phyloP scores from a whole-genome alignment of 371 early-diverging fungal species.

The Smittium mucronatum region DNA sequence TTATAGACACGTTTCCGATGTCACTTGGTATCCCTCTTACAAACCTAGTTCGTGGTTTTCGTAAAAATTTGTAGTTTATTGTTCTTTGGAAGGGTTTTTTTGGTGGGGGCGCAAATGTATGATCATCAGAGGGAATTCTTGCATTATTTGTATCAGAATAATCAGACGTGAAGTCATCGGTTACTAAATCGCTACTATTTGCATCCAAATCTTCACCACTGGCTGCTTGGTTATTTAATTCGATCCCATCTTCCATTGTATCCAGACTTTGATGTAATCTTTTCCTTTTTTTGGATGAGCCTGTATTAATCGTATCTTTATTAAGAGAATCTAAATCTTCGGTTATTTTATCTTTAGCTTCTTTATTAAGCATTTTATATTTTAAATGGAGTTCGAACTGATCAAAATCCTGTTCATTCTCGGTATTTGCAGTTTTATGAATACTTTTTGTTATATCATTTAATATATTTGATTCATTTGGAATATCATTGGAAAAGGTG shows the following conservation, averaged over 20 bases:
- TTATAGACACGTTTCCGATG: neutral
- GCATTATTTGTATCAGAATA: neutral
- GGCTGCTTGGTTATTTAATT: no score
- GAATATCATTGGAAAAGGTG: neutral
- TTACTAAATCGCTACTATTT: neutral
- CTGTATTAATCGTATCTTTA: neutral
- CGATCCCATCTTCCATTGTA: no score
- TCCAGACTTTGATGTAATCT: no score
- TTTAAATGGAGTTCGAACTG: neutral
- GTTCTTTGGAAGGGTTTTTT: neutral
- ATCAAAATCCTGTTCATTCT: neutral
- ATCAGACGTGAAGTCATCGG: neutral
- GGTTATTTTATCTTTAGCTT: neutral
- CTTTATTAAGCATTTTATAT: neutral
- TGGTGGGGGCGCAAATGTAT: neutral
- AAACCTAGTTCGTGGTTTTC: neutral
- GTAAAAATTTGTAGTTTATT: neutral
- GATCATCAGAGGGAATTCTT: neutral
- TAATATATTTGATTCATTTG: neutral
- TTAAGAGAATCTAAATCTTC: no score
- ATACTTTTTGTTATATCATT: neutral
- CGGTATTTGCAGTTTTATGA: neutral
- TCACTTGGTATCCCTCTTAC: neutral
- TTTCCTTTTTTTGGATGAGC: neutral
- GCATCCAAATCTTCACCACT: neutral